Evolutionary conservation across 805 yeast species (phyloP).

Genomic region (Yarrowia keelungensis): DNA sequence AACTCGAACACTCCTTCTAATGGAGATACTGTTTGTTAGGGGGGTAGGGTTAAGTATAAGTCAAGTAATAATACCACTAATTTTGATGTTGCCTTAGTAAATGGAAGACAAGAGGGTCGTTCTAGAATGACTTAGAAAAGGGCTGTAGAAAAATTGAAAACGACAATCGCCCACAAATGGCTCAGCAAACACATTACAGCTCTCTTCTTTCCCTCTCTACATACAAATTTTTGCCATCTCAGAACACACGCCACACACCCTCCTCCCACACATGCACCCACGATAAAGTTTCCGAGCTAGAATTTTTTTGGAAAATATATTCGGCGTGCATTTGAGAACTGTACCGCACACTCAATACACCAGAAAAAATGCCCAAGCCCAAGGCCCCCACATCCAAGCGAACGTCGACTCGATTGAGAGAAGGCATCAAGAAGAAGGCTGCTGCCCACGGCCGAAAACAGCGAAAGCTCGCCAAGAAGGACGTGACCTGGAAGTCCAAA

Average conservation of each 20-base stretch:
- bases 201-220: background rate
- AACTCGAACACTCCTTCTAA: slow-evolving; percentile 1
- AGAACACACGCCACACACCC: background rate
- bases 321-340: background rate
- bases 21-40: background rate
- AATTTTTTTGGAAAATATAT: slow-evolving; percentile 29
- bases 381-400: slow-evolving; percentile 66
- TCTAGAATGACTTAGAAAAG: too few relatives aligned
- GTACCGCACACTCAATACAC: background rate
- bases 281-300: slow-evolving; percentile 26
- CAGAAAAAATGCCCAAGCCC: slow-evolving; percentile 30
- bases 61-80: too few relatives aligned
- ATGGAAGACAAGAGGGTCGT: too few relatives aligned
- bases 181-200: background rate
- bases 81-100: too few relatives aligned
- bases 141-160: background rate
- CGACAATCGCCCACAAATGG: background rate
- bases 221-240: background rate
- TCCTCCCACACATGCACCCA: background rate
- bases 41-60: background rate
- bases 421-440: slow-evolving; percentile 95
- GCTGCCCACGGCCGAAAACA: slow-evolving; percentile 90
- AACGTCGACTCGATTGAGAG: slow-evolving; percentile 89
- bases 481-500: slow-evolving; percentile 91
- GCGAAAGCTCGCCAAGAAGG: slow-evolving; percentile 81